Percentiles rank a stretch among this genome's conserved stretches.
Conservation (phyloP, 2,329 filamentous ascomycete genomes). For the Apiospora malaysiana region DNA sequence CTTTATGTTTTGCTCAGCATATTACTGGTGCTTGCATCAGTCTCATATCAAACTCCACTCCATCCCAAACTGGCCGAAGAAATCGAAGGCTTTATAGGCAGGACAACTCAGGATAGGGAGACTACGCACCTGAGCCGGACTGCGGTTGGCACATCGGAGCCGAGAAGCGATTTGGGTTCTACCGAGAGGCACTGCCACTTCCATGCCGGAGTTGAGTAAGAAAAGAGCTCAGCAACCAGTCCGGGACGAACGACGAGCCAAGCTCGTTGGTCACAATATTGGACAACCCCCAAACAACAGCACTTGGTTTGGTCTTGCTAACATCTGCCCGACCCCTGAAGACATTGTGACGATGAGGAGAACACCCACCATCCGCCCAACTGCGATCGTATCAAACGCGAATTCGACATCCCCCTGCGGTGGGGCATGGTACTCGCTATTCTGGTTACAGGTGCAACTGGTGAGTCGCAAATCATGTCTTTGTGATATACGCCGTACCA, state of each 20-base stretch:
- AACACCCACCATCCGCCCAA: not conserved
- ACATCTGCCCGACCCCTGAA: not conserved
- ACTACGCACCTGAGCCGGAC: too few species aligned
- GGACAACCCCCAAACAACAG: not conserved
- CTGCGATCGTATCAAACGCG: not conserved
- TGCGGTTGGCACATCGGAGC: not conserved
- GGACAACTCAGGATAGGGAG: not conserved
- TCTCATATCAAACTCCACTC: not conserved
- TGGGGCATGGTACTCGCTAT: not conserved
- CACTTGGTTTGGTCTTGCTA: not conserved
- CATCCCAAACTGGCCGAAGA: not conserved
- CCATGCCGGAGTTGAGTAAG: slow-evolving; percentile 20
- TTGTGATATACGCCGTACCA: not conserved
- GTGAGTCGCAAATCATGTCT: not conserved
- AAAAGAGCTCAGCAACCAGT: not conserved
- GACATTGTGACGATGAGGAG: not conserved
- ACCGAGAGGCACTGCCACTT: not conserved
- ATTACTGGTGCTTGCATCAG: not conserved
- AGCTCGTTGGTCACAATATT: slow-evolving; percentile 22
- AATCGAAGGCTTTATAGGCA: too few species aligned
- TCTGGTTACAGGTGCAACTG: not conserved
- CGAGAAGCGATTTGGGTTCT: not conserved
- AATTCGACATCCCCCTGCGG: not conserved
- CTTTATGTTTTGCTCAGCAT: not conserved
- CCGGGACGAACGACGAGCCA: not conserved